phyloP scores from a whole-genome alignment of 371 early-diverging fungal species.

The Apophysomyces trapeziformis region DNA sequence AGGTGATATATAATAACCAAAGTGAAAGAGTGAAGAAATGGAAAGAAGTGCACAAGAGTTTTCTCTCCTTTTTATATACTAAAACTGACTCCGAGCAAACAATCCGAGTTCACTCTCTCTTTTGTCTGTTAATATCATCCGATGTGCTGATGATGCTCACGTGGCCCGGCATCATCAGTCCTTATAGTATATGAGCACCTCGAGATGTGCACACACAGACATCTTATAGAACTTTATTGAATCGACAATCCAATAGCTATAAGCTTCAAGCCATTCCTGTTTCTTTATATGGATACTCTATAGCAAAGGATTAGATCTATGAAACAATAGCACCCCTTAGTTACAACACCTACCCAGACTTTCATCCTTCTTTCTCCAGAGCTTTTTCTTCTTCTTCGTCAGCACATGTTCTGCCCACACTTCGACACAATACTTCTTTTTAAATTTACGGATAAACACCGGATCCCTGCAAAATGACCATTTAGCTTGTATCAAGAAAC shows the following conservation, averaged over 20 bases:
- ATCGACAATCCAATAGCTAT: neutral
- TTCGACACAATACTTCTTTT: slow-evolving; percentile 77
- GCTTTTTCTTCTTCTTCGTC: slow-evolving; percentile 72
- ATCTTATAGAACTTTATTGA: neutral
- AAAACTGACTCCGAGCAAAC: slow-evolving; percentile 2
- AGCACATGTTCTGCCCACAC: slow-evolving; percentile 77
- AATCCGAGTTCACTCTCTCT: neutral
- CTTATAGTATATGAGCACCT: neutral
- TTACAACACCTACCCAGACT: slow-evolving; percentile 46
- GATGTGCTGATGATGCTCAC: neutral
- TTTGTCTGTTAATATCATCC: neutral
- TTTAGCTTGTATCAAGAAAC: neutral
- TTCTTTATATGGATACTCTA: slow-evolving; percentile 51
- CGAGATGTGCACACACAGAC: neutral
- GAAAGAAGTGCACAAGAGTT: neutral
- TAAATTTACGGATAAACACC: slow-evolving; percentile 83
- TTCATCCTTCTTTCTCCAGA: slow-evolving; percentile 87
- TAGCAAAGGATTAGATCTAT: neutral
- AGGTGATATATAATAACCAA: neutral
- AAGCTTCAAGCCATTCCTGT: slow-evolving; percentile 19
- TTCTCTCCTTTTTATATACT: neutral
- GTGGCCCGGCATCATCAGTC: neutral
- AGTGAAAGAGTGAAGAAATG: neutral
- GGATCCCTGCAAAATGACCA: slow-evolving; percentile 70
- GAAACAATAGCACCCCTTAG: neutral